Conservation (phyloP, 768 basidiomycete genomes). For the Tylopilus balloui region DNA sequence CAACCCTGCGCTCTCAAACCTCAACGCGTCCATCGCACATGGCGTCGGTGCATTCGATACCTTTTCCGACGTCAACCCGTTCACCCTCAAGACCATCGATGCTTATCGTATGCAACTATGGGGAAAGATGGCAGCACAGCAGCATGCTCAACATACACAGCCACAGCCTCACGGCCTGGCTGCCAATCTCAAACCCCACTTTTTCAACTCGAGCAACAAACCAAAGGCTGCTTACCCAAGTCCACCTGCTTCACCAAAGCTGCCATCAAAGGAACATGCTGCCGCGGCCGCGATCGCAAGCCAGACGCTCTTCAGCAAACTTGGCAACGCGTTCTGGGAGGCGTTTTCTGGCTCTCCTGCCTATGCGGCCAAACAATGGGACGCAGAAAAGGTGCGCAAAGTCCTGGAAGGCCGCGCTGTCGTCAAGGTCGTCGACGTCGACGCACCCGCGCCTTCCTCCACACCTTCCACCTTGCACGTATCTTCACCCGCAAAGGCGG, state of each 20-base stretch:
- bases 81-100: conserved; percentile 85
- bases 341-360: conserved; percentile 62
- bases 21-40: conserved; percentile 22
- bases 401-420: conserved; percentile 84
- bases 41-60: conserved; percentile 57
- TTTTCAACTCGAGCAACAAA: conserved; percentile 21
- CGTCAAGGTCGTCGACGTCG: conserved; percentile 73
- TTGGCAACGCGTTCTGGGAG: conserved; percentile 82
- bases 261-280: conserved; percentile 33
- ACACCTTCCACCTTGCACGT: conserved; percentile 2
- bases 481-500: conserved; percentile 12
- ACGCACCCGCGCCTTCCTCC: conserved; percentile 26
- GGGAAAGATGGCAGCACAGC: conserved; percentile 84
- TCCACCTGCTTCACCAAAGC: conserved; percentile 38
- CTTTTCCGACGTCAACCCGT: conserved; percentile 76
- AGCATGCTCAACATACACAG: conserved; percentile 39
- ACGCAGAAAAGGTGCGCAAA: conserved; percentile 75
- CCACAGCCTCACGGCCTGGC: conserved; percentile 37
- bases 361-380: conserved; percentile 39
- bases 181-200: conserved; percentile 36
- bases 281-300: conserved; percentile 63
- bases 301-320: conserved; percentile 67
- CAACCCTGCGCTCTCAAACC: conserved; percentile 28
- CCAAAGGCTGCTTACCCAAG: conserved; percentile 34
- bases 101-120: conserved; percentile 89